A percentile compares a stretch with the other conserved stretches of the same genome.
phyloP scores from a whole-genome alignment of 306 rosid species.

The Dryas octopetala region DNA sequence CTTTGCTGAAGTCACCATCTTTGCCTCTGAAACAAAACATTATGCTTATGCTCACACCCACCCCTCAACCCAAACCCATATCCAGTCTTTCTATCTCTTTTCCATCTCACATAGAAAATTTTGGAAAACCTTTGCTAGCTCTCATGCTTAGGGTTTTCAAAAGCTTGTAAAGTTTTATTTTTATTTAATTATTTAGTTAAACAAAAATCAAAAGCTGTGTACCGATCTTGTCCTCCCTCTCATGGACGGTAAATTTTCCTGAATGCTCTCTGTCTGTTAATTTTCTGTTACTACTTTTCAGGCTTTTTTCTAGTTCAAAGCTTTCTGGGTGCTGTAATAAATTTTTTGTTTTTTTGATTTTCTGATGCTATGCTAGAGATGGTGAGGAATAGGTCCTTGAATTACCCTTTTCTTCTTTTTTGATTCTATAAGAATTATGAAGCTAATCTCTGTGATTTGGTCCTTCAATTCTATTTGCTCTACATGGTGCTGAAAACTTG shows the following conservation, averaged over 20 bases:
- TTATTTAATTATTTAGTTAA: not conserved
- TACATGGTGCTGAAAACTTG: not conserved
- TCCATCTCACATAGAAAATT: slow-evolving; percentile 28
- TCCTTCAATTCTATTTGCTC: not conserved
- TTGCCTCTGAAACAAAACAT: slow-evolving; percentile 23
- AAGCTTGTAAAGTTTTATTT: slow-evolving; percentile 16
- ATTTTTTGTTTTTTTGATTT: not conserved
- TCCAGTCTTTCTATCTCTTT: slow-evolving; percentile 45
- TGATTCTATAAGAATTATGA: slow-evolving; percentile 30
- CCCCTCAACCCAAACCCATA: slow-evolving; percentile 44
- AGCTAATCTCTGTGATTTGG: not conserved
- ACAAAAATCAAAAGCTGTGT: slow-evolving; percentile 25
- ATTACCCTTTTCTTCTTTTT: slow-evolving; percentile 11
- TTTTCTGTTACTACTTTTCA: slow-evolving; percentile 11
- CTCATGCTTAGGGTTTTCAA: too few relatives aligned
- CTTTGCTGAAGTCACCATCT: slow-evolving; percentile 47
- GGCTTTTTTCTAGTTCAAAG: slow-evolving; percentile 20
- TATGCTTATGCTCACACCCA: slow-evolving; percentile 46
- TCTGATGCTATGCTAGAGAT: slow-evolving; percentile 15
- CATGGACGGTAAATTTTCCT: slow-evolving; percentile 36
- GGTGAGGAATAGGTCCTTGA: slow-evolving; percentile 11
- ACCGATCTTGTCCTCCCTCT: slow-evolving; percentile 48
- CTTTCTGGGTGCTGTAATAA: slow-evolving; percentile 23
- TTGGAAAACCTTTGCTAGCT: slow-evolving; percentile 30
- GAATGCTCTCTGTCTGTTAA: slow-evolving; percentile 12